Percentiles rank a stretch among this genome's conserved stretches.
These are phyloP conservation scores for Gautieria morchelliformis DNA, from an alignment of 768 basidiomycete genomes.

Conservation along the genomic window DNA sequence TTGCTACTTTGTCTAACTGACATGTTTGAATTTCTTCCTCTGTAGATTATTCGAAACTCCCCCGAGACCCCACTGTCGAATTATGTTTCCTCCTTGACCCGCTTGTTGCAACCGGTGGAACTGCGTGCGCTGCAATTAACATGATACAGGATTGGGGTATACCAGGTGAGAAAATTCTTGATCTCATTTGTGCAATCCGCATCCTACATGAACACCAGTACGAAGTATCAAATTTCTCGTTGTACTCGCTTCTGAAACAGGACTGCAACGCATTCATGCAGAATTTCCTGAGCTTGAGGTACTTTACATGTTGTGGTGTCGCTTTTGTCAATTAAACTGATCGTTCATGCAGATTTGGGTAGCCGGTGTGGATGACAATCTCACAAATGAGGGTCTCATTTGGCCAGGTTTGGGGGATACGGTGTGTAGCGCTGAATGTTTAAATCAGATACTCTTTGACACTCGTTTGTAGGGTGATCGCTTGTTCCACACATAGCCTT, in stretches of 20 bases:
- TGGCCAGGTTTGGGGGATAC: conserved; percentile 89
- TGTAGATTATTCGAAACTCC: conserved; percentile 85
- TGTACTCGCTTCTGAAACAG: conserved; percentile 69
- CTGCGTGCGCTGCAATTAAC: conserved; percentile 74
- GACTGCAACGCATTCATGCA: conserved; percentile 53
- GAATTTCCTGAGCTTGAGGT: conserved; percentile 80
- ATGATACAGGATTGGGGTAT: conserved; percentile 87
- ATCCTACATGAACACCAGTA: conserved; percentile 27
- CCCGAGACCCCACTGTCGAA: conserved; percentile 66
- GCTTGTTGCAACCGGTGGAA: conserved; percentile 89
- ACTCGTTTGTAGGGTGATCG: conserved; percentile 59
- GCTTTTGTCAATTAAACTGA: conserved; percentile 5
- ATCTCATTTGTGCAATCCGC: neutral
- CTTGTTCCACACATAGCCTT: conserved; percentile 74
- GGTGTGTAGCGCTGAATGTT: conserved; percentile 34
- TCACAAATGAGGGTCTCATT: conserved; percentile 73
- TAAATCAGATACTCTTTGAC: neutral
- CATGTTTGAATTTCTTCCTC: neutral
- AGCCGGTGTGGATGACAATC: conserved; percentile 63
- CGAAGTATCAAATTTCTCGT: conserved; percentile 72
- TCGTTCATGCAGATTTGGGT: conserved; percentile 61
- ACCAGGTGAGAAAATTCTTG: conserved; percentile 34
- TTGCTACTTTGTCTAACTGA: neutral
- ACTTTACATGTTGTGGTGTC: conserved; percentile 5
- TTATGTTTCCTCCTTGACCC: conserved; percentile 86